These are phyloP conservation scores for Colletotrichum liaoningense DNA, from an alignment of 2,329 filamentous ascomycete species.

Conservation along the genomic window DNA sequence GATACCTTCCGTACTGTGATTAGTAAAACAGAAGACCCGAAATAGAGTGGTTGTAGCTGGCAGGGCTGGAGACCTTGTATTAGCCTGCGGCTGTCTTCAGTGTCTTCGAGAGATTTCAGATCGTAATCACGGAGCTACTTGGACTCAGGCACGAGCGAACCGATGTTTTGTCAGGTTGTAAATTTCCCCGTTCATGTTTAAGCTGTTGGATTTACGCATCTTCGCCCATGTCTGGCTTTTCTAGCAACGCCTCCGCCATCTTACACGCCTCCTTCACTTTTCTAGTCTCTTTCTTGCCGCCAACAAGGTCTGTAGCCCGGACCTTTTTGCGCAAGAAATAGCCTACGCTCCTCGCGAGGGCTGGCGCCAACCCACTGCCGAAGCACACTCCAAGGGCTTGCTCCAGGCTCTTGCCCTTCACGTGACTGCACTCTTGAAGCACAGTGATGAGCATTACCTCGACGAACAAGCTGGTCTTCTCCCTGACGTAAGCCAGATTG, in stretches of 20 bases:
- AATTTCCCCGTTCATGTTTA: neutral
- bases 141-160: neutral
- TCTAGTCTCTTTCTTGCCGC: constrained; percentile 59
- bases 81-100: neutral
- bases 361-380: constrained; percentile 55
- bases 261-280: constrained; percentile 61
- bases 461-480: constrained; percentile 81
- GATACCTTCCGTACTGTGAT: neutral
- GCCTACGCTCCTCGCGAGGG: constrained; percentile 79
- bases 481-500: constrained; percentile 81
- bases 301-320: constrained; percentile 69
- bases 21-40: neutral
- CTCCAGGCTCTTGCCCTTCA: constrained; percentile 48
- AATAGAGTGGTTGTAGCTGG: neutral
- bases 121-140: neutral
- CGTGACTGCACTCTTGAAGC: constrained; percentile 68
- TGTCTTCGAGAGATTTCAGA: neutral
- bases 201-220: neutral
- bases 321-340: constrained; percentile 85
- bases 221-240: constrained; percentile 36
- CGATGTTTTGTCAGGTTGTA: neutral
- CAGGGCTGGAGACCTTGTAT: neutral
- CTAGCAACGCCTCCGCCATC: constrained; percentile 52
- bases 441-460: constrained; percentile 84
- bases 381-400: constrained; percentile 24